Conservation (phyloP, 495 filamentous ascomycete genomes). For the Pyrenula aspistea region DNA sequence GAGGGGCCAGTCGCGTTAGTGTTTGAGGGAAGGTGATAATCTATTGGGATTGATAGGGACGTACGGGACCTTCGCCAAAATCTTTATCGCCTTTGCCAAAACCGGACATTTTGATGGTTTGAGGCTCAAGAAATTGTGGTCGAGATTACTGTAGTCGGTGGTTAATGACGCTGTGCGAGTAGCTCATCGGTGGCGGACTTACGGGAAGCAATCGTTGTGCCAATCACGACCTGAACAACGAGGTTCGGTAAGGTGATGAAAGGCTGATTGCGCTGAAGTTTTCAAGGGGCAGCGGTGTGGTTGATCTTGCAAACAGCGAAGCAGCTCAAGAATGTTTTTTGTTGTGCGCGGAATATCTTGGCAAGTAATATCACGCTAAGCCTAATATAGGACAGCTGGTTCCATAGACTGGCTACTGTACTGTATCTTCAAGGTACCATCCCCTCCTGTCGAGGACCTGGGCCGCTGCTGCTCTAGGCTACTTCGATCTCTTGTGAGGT, state of each 20-base stretch:
- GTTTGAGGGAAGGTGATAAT: neutral
- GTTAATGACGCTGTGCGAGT: no score
- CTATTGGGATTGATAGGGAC: conserved; percentile 13
- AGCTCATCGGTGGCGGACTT: neutral
- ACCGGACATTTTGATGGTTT: conserved; percentile 58
- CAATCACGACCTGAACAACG: conserved; percentile 43
- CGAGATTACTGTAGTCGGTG: no score
- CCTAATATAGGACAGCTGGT: no score
- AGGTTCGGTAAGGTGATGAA: conserved; percentile 79
- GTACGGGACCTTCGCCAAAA: conserved; percentile 71
- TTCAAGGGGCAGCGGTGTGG: neutral
- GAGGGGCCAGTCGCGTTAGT: conserved; percentile 5
- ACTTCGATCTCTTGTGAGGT: no score
- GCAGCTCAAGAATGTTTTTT: conserved; percentile 17
- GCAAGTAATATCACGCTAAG: neutral
- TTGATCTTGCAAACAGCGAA: no score
- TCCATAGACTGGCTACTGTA: no score
- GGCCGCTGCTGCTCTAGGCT: no score
- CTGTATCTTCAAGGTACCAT: no score
- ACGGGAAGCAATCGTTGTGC: neutral
- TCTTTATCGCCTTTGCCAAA: conserved; percentile 96
- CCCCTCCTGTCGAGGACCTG: no score
- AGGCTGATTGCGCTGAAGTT: conserved; percentile 22
- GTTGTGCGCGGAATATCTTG: conserved; percentile 17
- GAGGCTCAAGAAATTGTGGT: no score